phyloP scores from a whole-genome alignment of 2,329 filamentous ascomycete genomes.

The Talaromyces sp. region DNA sequence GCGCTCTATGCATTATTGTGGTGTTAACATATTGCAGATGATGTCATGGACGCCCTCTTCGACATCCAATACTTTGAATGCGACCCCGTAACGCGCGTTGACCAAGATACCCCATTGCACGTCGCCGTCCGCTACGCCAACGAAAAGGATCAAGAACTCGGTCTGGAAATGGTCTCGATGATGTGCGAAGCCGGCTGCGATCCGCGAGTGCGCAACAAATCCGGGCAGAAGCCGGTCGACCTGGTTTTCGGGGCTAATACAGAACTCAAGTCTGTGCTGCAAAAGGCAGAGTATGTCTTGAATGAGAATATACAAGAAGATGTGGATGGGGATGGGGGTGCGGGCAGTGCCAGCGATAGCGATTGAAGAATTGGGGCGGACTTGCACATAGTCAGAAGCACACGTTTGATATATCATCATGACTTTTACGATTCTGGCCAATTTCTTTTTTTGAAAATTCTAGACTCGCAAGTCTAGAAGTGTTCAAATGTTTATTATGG shows the following conservation, averaged over 20 bases:
- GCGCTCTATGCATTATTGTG: background rate
- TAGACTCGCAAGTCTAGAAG: background rate
- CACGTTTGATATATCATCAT: background rate
- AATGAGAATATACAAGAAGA: conserved; percentile 39
- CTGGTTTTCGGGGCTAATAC: conserved; percentile 39
- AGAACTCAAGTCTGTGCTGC: conserved; percentile 37
- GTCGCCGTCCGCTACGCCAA: conserved; percentile 43
- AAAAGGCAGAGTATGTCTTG: conserved; percentile 44
- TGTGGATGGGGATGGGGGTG: conserved; percentile 29
- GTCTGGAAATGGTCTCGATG: conserved; percentile 45
- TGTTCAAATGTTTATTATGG: background rate
- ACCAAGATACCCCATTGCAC: conserved; percentile 45
- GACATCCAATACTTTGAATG: conserved; percentile 47
- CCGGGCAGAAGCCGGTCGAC: conserved; percentile 42
- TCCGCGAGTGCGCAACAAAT: conserved; percentile 45
- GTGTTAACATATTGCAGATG: conserved; percentile 27
- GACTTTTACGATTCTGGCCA: background rate
- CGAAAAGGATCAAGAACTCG: conserved; percentile 41
- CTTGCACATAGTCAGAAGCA: background rate
- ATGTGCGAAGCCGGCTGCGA: conserved; percentile 47
- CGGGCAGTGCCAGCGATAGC: conserved; percentile 40
- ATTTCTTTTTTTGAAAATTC: background rate
- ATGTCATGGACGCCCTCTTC: conserved; percentile 44
- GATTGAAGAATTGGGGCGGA: background rate
- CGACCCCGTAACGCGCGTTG: conserved; percentile 42